Base-by-base conservation (phyloP, 176 grass and related monocot genomes). In the Bolboschoenus planiculmis region DNA sequence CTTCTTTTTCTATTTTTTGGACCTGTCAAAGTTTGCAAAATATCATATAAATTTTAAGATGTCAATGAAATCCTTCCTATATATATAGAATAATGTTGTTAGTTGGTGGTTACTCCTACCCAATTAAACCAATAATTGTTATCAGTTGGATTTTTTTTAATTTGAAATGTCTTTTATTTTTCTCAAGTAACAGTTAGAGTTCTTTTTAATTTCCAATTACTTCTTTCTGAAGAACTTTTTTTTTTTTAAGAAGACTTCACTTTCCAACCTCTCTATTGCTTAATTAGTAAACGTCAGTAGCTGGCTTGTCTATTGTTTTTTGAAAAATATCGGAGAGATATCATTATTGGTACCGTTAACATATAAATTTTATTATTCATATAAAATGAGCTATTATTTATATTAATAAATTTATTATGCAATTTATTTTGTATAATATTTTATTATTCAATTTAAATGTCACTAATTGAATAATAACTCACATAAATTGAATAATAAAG, bases 51-150 rank as follows among this genome's bases (percentile, higher is more conserved):
- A 5, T 72, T 46, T 72, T 42, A 36, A 72, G 67, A 35, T 3
- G 21, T 44, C 10, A 46, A 46, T 40, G 65, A 23, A 70, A 34
- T 35, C 35, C 33, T 70, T n/a, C n/a, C n/a, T n/a, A 21, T 35
- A 10, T 70, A 18, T 29, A 10, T 59, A 75, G 11, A 75, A 75
- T 7, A 34, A 18, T 33, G 16, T 18, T 53, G 72, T 77, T 29
- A 33, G 72, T 53, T 72, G 26, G 44, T 50, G 26, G 26, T 7
- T 77, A 26, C 26, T 51, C 72, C 27, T 77, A 53, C 14, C 44
- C 44, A 76, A 46, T n/a, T 51, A 48, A 76, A 18, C 44, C 46
- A 77, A 77, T 77, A 33, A 77, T 77, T 77, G 46, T 46, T 33
- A 53, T 53, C 46, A 77, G 72, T 77, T 77, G 9, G 26, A 15